Evolutionary conservation across 2,329 filamentous ascomycete species (phyloP).

Genomic region (Colletotrichum sp.): DNA sequence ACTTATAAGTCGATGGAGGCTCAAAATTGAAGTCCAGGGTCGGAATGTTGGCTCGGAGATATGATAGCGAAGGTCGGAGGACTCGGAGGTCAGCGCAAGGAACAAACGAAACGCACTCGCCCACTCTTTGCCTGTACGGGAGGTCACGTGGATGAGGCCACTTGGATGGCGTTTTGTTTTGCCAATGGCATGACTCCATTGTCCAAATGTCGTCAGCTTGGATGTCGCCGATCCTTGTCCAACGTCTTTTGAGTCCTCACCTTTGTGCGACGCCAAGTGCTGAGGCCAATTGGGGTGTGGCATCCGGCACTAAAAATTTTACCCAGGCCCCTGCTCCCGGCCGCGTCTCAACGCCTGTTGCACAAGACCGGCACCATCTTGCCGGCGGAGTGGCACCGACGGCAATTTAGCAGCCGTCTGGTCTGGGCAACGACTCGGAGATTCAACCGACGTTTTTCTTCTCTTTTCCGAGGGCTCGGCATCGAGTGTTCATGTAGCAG

Average conservation of each 20-base stretch:
- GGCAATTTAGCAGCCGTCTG: background rate
- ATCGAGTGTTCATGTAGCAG: background rate
- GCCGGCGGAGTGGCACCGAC: background rate
- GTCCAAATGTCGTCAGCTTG: background rate
- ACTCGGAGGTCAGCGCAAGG: background rate
- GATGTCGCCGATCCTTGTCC: background rate
- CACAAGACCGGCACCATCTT: background rate
- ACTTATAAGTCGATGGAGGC: background rate
- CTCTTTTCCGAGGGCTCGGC: background rate
- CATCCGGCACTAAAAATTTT: background rate
- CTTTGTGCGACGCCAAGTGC: background rate
- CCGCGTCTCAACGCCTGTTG: background rate
- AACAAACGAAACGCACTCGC: background rate
- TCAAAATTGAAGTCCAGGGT: background rate
- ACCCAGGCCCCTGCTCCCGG: background rate
- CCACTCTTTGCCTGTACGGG: background rate
- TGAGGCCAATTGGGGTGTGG: background rate
- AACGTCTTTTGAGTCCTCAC: background rate
- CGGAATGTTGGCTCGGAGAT: slow-evolving; percentile 5
- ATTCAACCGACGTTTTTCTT: background rate
- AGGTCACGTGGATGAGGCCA: background rate
- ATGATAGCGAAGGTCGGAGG: slow-evolving; percentile 1
- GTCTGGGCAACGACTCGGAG: background rate
- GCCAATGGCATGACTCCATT: background rate
- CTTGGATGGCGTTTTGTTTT: background rate